Evolutionary conservation across 2,329 filamentous ascomycete species (phyloP).

Genomic region (Hymenoscyphus occultus): DNA sequence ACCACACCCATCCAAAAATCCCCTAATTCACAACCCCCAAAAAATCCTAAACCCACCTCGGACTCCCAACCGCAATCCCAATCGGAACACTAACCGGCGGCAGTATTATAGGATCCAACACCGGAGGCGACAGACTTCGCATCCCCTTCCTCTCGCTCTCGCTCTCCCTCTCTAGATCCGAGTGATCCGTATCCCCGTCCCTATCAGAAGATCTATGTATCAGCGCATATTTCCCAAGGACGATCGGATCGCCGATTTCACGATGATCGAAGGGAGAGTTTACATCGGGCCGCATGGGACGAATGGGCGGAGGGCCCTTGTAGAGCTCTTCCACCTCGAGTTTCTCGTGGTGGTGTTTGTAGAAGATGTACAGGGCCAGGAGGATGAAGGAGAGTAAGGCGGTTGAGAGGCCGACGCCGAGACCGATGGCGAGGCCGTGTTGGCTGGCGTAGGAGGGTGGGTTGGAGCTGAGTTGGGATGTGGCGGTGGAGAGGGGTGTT

Average conservation of each 20-base stretch:
- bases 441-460: slow-evolving; percentile 3
- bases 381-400: neutral
- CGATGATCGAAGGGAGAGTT: slow-evolving; percentile 6
- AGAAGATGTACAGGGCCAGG: slow-evolving; percentile 1
- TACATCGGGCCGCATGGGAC: neutral
- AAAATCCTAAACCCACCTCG: neutral
- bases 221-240: neutral
- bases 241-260: neutral
- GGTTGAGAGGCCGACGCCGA: slow-evolving; percentile 5
- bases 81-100: neutral
- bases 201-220: neutral
- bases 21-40: neutral
- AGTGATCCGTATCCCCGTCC: neutral
- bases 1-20: too few species aligned
- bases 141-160: too few species aligned
- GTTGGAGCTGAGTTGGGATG: neutral
- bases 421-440: slow-evolving; percentile 5
- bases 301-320: slow-evolving; percentile 6
- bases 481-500: neutral
- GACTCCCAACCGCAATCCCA: neutral
- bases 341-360: neutral
- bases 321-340: slow-evolving; percentile 9
- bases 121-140: neutral
- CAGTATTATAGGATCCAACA: neutral
- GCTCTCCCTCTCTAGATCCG: neutral